A percentile compares a stretch with the other conserved stretches of the same genome.
Conservation (phyloP, 805 yeast species). For the Lachancea kluyveri region DNA sequence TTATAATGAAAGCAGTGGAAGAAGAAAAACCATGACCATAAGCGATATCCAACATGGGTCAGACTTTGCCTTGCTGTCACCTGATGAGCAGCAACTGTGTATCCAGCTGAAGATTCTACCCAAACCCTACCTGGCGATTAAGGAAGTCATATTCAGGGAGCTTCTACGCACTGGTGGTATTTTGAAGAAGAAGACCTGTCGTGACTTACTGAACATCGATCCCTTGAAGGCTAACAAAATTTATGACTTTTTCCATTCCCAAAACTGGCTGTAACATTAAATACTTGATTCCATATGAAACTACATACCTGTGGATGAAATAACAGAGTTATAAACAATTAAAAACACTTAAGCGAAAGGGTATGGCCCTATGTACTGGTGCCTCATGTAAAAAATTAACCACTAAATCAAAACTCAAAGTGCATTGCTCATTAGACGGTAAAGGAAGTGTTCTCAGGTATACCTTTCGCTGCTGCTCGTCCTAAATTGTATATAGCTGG, state of each 20-base stretch:
- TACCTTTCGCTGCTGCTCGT: too few relatives aligned
- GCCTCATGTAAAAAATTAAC: too few relatives aligned
- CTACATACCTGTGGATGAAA: too few relatives aligned
- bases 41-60: conserved; percentile 71
- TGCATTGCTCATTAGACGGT: too few relatives aligned
- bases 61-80: conserved; percentile 74
- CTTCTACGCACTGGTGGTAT: conserved; percentile 79
- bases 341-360: too few relatives aligned
- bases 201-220: conserved; percentile 79
- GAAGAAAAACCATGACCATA: conserved; percentile 42
- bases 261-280: conserved; percentile 62
- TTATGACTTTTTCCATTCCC: conserved; percentile 87
- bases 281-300: too few relatives aligned
- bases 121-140: conserved; percentile 89
- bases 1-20: conserved; percentile 23
- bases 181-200: conserved; percentile 76
- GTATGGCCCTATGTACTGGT: too few relatives aligned
- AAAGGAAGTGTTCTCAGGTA: too few relatives aligned
- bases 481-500: too few relatives aligned
- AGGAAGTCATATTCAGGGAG: conserved; percentile 83
- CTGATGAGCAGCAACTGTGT: conserved; percentile 86
- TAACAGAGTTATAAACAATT: too few relatives aligned
- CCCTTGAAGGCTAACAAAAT: conserved; percentile 79
- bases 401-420: too few relatives aligned
- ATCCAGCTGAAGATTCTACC: conserved; percentile 79